phyloP scores from a whole-genome alignment of 192 early-diverging fungal species.

The Backusella morwellensis region DNA sequence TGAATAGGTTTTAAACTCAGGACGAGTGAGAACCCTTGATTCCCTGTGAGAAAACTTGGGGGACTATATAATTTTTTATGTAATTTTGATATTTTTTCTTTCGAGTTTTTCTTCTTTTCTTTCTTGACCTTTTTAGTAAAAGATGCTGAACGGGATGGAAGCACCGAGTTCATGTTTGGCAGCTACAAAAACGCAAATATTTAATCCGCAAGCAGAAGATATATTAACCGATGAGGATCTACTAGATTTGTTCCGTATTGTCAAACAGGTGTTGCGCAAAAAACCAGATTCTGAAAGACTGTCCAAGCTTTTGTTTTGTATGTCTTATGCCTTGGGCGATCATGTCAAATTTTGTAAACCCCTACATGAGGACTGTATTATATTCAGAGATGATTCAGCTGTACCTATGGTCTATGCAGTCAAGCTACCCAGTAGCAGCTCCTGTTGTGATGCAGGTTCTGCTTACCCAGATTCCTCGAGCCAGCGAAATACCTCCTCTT shows the following conservation, averaged over 20 bases:
- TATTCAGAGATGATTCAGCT: slow-evolving; percentile 19
- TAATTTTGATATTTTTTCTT: background rate
- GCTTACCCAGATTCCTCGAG: background rate
- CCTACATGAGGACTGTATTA: slow-evolving; percentile 17
- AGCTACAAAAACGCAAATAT: background rate
- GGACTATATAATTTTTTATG: slow-evolving; percentile 4
- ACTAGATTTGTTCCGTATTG: slow-evolving; percentile 31
- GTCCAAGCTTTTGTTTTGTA: slow-evolving; percentile 34
- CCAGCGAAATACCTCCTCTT: background rate
- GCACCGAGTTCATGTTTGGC: slow-evolving; percentile 8
- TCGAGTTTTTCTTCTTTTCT: background rate
- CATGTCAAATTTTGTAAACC: slow-evolving; percentile 28
- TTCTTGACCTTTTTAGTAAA: background rate
- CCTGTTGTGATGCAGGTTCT: slow-evolving; percentile 1
- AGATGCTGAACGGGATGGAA: background rate
- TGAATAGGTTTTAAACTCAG: background rate
- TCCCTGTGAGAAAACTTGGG: slow-evolving; percentile 4
- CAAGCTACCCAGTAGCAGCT: slow-evolving; percentile 1
- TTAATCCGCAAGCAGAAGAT: slow-evolving; percentile 33
- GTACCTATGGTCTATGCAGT: slow-evolving; percentile 11
- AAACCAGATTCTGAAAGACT: slow-evolving; percentile 29
- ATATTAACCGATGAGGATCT: slow-evolving; percentile 39
- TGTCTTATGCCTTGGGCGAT: slow-evolving; percentile 34
- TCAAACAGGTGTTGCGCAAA: slow-evolving; percentile 30
- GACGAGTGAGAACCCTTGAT: background rate